Evolutionary conservation across 2,329 filamentous ascomycete genomes (phyloP), one percentile per base, ranked within the genome.

Genomic region (Tolypocladium tundrense): DNA sequence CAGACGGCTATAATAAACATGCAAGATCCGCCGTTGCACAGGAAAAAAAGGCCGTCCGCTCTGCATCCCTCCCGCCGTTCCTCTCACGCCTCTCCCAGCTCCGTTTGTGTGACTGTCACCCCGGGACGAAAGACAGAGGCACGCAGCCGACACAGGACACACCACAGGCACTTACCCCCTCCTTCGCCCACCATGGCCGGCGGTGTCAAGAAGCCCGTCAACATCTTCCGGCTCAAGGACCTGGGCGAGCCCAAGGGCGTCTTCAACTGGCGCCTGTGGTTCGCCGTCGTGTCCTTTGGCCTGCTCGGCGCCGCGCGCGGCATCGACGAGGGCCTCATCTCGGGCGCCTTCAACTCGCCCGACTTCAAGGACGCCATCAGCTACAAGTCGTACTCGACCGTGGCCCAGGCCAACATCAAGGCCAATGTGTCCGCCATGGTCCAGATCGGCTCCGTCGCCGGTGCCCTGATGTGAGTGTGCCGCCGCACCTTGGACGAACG

Each of bases 371-470:
- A 69, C 1, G 77, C 77, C 40, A 87, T 89, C 67, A 66, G 83
- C 63, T 83, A 85, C 60, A 72, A 75, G 7, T 74, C 76, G 2
- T 84, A 85, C 65, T 75, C 71, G 52, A 64, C 71, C 0, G 74
- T 78, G 4, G 77, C 82, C 53, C 75, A 81, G 67, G 85, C 87
- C 60, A 85, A 88, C 69, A 85, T 87, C 73, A 85, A 88, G 72
- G 85, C 81, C 64, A 92, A 92, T 70, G 87, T 92, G 57, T 87
- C 88, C 1, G 82, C 87, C 53, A 92, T 92, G 88, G 88, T 92
- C 0, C 88, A 91, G 71, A 84, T 91, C 65, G 88, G 88, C 31
- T 88, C 83, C 31, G 87, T 92, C 37, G 84, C 77, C 4, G 88
- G 88, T 50, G 86, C 88, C 37, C 76, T 90, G 39, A 78, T 79